phyloP scores from a whole-genome alignment of 495 filamentous ascomycete species.

The Friedmanniomyces simplex region DNA sequence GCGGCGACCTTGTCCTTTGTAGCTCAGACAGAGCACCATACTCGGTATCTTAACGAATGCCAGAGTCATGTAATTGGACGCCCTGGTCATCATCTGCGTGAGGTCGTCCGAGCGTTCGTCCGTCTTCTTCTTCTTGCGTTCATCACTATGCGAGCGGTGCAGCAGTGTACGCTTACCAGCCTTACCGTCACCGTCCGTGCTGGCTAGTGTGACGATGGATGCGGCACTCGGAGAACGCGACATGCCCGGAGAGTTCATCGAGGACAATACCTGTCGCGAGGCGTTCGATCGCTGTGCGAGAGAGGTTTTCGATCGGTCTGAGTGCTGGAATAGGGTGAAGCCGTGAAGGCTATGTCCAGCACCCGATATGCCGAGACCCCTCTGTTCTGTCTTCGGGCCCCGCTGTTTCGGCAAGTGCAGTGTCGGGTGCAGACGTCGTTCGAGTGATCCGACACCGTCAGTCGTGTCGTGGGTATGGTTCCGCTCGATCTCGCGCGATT shows the following conservation, averaged over 20 bases:
- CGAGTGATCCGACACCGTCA: slow-evolving; percentile 57
- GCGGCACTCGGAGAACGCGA: slow-evolving; percentile 39
- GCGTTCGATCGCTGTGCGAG: neutral
- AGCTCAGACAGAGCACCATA: slow-evolving; percentile 89
- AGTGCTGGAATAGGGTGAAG: slow-evolving; percentile 16
- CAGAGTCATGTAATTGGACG: slow-evolving; percentile 94
- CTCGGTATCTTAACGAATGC: slow-evolving; percentile 90
- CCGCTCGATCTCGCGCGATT: slow-evolving; percentile 31
- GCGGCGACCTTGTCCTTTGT: slow-evolving; percentile 90
- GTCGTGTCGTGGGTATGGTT: neutral
- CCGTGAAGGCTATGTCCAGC: slow-evolving; percentile 1
- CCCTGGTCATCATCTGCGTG: slow-evolving; percentile 94
- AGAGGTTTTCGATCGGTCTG: neutral
- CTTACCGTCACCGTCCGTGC: slow-evolving; percentile 33
- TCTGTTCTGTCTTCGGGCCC: slow-evolving; percentile 9
- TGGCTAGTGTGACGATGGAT: slow-evolving; percentile 34
- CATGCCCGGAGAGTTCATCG: slow-evolving; percentile 9
- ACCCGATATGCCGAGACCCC: slow-evolving; percentile 25
- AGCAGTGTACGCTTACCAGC: slow-evolving; percentile 45
- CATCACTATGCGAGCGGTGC: slow-evolving; percentile 36
- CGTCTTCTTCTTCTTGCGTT: slow-evolving; percentile 38
- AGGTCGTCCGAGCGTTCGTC: slow-evolving; percentile 68
- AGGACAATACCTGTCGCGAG: slow-evolving; percentile 6
- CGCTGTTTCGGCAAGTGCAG: slow-evolving; percentile 51
- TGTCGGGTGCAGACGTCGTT: slow-evolving; percentile 69